These are phyloP conservation scores for Noccaea caerulescens DNA, from an alignment of 345 rosid species.

Conservation along the genomic window DNA sequence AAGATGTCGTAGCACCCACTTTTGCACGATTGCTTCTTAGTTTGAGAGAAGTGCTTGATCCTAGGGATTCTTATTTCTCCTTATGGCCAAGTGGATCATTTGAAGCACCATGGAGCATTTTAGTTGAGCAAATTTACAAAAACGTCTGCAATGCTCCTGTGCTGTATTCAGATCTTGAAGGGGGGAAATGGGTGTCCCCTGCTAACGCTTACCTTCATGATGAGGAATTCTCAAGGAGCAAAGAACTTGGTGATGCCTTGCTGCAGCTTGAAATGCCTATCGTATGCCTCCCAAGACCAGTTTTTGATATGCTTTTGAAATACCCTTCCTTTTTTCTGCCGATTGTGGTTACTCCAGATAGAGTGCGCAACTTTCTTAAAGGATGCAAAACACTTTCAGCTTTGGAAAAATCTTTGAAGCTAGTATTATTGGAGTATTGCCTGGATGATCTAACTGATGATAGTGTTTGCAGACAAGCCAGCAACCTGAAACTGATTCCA, in stretches of 20 bases:
- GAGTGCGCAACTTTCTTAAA: slow-evolving; percentile 72
- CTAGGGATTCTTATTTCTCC: slow-evolving; percentile 67
- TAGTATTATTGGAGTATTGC: slow-evolving; percentile 86
- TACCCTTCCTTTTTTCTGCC: slow-evolving; percentile 60
- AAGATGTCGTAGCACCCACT: slow-evolving; percentile 83
- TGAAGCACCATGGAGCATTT: slow-evolving; percentile 94
- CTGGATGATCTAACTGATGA: slow-evolving; percentile 87
- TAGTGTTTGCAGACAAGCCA: slow-evolving; percentile 63
- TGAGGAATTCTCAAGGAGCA: slow-evolving; percentile 65
- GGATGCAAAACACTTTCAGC: slow-evolving; percentile 54
- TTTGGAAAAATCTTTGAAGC: slow-evolving; percentile 64
- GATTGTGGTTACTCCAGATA: slow-evolving; percentile 86
- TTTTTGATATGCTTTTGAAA: slow-evolving; percentile 77
- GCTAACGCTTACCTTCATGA: slow-evolving; percentile 86
- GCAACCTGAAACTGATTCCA: slow-evolving; percentile 75
- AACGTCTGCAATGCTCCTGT: slow-evolving; percentile 62
- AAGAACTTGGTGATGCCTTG: slow-evolving; percentile 77
- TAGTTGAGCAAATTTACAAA: slow-evolving; percentile 80
- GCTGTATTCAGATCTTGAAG: slow-evolving; percentile 68
- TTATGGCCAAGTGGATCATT: slow-evolving; percentile 83
- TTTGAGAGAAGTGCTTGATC: slow-evolving; percentile 66
- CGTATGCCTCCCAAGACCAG: slow-evolving; percentile 68
- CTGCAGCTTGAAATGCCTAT: slow-evolving; percentile 82
- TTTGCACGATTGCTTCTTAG: slow-evolving; percentile 67
- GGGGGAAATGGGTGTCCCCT: slow-evolving; percentile 86